Conservation (phyloP, 2,329 filamentous ascomycete genomes). For the Colletotrichum spaethianum region DNA sequence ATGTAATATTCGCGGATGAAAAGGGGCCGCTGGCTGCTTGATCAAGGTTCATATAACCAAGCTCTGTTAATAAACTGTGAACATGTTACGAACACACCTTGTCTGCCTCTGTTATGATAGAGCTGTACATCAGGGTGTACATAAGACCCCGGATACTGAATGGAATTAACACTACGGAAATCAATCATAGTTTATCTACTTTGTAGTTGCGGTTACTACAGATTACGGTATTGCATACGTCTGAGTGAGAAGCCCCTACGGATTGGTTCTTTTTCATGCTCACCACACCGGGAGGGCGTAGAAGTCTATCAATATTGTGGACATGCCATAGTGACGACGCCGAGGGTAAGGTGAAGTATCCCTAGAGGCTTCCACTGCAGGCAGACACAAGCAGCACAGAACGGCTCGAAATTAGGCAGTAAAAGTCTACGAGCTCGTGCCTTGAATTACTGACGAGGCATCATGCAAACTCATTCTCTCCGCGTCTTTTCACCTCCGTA, state of each 20-base stretch:
- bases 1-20: conserved; percentile 52
- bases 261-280: no score
- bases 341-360: not conserved
- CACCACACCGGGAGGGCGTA: not conserved
- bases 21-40: conserved; percentile 47
- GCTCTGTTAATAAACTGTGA: no score
- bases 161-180: not conserved
- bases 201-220: not conserved
- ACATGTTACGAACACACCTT: not conserved
- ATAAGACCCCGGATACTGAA: not conserved
- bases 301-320: not conserved
- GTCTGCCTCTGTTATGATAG: not conserved
- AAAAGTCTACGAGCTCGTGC: not conserved
- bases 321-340: not conserved
- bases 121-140: not conserved
- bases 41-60: no score
- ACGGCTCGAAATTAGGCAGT: not conserved
- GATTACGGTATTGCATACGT: no score
- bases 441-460: not conserved
- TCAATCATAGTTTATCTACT: not conserved
- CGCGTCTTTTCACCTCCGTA: not conserved
- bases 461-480: no score
- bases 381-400: not conserved
- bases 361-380: not conserved
- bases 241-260: no score